Evolutionary conservation across 2,329 filamentous ascomycete species (phyloP).

Genomic region (Tolypocladium ophioglossoides): DNA sequence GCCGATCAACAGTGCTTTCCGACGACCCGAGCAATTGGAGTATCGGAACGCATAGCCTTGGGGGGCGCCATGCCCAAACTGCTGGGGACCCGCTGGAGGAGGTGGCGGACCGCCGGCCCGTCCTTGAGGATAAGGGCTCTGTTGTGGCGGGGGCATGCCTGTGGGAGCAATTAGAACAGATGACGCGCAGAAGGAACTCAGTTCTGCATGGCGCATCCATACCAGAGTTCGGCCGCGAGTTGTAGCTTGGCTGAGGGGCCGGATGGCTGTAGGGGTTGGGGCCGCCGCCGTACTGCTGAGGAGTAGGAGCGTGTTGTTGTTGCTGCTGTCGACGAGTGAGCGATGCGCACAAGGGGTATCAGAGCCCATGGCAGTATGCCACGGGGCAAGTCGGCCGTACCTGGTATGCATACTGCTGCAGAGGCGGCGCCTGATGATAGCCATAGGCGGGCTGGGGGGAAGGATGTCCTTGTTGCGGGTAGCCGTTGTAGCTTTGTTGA

Average conservation of each 20-base stretch:
- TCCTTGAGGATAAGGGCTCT: slow-evolving; percentile 2
- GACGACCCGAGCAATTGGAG: slow-evolving; percentile 76
- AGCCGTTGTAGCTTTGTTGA: slow-evolving; percentile 18
- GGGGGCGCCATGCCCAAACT: slow-evolving; percentile 73
- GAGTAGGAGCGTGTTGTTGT: slow-evolving; percentile 21
- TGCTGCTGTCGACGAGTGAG: slow-evolving; percentile 20
- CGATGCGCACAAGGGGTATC: too few species aligned
- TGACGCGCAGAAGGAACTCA: not conserved
- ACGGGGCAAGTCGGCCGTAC: slow-evolving; percentile 7
- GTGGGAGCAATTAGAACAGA: not conserved
- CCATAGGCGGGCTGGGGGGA: slow-evolving; percentile 38
- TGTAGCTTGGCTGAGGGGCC: slow-evolving; percentile 34
- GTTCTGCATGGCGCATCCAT: not conserved
- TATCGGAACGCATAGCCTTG: slow-evolving; percentile 78
- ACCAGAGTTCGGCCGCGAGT: slow-evolving; percentile 32
- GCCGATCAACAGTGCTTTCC: slow-evolving; percentile 84
- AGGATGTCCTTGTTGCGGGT: slow-evolving; percentile 34
- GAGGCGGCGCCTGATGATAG: slow-evolving; percentile 26
- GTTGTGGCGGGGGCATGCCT: slow-evolving; percentile 10
- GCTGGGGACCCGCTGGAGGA: slow-evolving; percentile 56
- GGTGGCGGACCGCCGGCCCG: slow-evolving; percentile 43
- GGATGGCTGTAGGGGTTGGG: slow-evolving; percentile 16
- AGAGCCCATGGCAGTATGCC: not conserved
- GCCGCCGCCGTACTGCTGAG: slow-evolving; percentile 18
- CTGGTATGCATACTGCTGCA: slow-evolving; percentile 31